Conservation (phyloP, 345 rosid species). For the Hevea brasiliensis region DNA sequence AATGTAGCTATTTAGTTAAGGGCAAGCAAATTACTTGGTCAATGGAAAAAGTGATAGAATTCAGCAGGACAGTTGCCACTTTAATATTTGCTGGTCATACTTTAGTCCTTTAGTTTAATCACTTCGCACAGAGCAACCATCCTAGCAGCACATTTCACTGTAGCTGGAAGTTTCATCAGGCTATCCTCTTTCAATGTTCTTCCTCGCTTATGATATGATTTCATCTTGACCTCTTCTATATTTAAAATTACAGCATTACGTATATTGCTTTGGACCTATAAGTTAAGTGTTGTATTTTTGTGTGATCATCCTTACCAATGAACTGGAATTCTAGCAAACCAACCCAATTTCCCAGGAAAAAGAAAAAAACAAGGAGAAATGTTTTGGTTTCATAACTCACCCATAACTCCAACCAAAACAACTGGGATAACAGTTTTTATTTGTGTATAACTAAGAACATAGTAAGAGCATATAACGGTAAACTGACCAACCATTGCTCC, state of each 20-base stretch:
- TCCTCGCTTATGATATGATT: neutral
- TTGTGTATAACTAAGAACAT: neutral
- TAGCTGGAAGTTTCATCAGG: neutral
- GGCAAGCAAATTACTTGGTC: neutral
- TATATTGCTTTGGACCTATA: too few relatives aligned
- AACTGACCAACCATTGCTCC: neutral
- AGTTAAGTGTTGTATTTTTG: too few relatives aligned
- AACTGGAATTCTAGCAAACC: neutral
- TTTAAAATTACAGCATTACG: too few relatives aligned
- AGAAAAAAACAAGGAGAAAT: too few relatives aligned
- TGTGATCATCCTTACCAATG: neutral
- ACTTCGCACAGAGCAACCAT: neutral
- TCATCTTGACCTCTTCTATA: neutral
- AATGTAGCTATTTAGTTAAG: neutral
- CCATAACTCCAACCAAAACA: neutral
- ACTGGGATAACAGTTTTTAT: neutral
- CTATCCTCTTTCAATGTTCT: neutral
- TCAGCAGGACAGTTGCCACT: neutral
- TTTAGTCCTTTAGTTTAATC: neutral
- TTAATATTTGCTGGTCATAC: neutral
- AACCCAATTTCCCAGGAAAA: neutral
- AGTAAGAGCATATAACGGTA: neutral
- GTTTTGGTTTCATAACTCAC: neutral
- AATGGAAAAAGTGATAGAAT: neutral
- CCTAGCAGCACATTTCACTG: neutral